Evolutionary conservation across 169 alveolate species (phyloP), one percentile per base, ranked within the genome.

Genomic region (Plasmodium coatneyi): DNA sequence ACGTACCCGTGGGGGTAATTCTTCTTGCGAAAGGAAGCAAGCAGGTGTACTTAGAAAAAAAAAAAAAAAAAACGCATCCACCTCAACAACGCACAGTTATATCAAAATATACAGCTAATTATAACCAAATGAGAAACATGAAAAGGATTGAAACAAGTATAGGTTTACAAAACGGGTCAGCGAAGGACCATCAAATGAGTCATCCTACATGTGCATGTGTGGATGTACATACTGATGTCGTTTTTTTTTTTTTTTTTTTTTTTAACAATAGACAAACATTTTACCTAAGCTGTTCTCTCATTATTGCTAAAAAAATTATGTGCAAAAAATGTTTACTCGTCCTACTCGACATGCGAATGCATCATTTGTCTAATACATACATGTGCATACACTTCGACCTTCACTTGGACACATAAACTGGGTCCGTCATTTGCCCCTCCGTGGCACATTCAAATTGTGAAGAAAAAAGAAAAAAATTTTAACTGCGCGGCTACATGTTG

Each of bases 231-330:
- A 60, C 76, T 60, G 76, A 60, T 60, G 76, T 60, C 28, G 16
- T 83, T 83, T 39, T 39, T 39, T 39, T 25, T 81, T 54, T 30
- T 81, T 83, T 39, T 83, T 34, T 43, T 43, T 43, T 43, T 43
- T 43, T 43, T 43, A 43, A 43, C 54, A 43, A 1, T 36, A 36
- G 25, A 70, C 52, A 36, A 22, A 36, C 72, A 39, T 36, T 83
- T 52, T 66, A 49, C 36, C 70, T 83, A 83, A 83, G 72, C 72
- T 70, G 74, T 30, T 83, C 52, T 34, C 28, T 60, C 46, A 34
- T 41, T 19, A 71, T 70, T 83, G 70, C 72, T 66, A 16, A 83
- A 82, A 83, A 83, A 83, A 66, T 81, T 83, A n/a, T 83, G 25
- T 80, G 72, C 60, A 10, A 10, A 10, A 9, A 36, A 22, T 54